Conservation (phyloP, 352 stramenopile species). For the Globisporangium polare region DNA sequence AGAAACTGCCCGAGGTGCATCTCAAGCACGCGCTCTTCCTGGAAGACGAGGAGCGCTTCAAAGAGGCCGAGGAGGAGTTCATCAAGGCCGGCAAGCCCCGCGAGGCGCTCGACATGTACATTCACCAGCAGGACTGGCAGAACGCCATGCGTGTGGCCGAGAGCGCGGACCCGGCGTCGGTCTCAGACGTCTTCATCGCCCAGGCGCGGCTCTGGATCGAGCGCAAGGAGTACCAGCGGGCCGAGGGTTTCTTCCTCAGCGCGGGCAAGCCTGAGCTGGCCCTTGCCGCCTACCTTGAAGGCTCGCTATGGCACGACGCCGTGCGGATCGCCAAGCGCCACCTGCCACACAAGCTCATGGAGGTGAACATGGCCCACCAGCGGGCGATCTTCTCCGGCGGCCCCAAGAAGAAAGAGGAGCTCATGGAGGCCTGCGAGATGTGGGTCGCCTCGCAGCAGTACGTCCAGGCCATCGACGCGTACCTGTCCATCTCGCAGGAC, state of each 20-base stretch:
- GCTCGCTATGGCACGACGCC: conserved; percentile 85
- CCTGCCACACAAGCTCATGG: conserved; percentile 89
- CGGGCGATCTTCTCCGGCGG: conserved; percentile 73
- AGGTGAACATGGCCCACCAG: conserved; percentile 88
- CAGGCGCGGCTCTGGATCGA: conserved; percentile 87
- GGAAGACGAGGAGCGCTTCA: conserved; percentile 92
- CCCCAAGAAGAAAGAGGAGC: conserved; percentile 73
- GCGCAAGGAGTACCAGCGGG: conserved; percentile 75
- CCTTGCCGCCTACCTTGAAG: conserved; percentile 84
- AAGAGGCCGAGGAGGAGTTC: conserved; percentile 91
- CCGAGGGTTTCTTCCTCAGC: conserved; percentile 90
- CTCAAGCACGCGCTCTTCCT: conserved; percentile 92
- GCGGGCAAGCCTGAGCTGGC: conserved; percentile 90
- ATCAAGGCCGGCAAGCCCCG: conserved; percentile 90
- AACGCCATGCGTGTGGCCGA: conserved; percentile 92
- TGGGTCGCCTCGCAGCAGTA: conserved; percentile 89
- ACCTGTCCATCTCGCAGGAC: conserved; percentile 78
- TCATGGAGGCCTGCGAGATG: conserved; percentile 83
- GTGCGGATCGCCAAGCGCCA: conserved; percentile 88
- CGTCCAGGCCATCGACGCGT: conserved; percentile 90
- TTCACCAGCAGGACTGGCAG: conserved; percentile 92
- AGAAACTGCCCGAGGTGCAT: conserved; percentile 91
- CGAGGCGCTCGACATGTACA: conserved; percentile 95
- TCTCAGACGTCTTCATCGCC: conserved; percentile 90
- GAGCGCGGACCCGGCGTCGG: conserved; percentile 82